A percentile compares a stretch with the other conserved stretches of the same genome.
Conservation (phyloP, 78 protist genomes). For the Tieghemostelium lacteum region DNA sequence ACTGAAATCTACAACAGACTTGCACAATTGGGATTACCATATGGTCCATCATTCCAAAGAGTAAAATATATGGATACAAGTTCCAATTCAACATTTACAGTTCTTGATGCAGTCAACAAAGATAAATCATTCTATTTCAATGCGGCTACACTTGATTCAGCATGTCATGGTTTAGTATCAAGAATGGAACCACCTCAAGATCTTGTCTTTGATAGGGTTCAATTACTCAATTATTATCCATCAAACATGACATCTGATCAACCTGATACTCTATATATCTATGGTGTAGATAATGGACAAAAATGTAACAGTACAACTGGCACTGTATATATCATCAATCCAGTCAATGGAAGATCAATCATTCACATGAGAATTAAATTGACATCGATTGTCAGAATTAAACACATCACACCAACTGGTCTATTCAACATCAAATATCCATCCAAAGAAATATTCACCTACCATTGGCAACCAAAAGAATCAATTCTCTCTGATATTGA, state of each 20-base stretch:
- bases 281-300: no score
- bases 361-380: background rate
- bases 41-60: background rate
- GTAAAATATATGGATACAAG: background rate
- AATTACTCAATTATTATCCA: background rate
- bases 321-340: background rate
- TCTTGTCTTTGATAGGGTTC: slow-evolving; percentile 17
- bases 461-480: slow-evolving; percentile 4
- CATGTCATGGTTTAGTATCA: background rate
- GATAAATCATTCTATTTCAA: background rate
- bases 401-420: background rate
- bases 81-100: background rate
- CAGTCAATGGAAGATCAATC: background rate
- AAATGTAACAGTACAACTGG: no score
- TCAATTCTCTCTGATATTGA: background rate
- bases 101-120: background rate
- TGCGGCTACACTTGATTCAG: background rate
- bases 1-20: background rate
- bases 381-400: background rate
- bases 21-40: background rate
- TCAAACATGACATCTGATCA: background rate
- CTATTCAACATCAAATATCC: background rate
- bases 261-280: background rate
- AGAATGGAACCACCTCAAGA: background rate
- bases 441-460: background rate